Evolutionary conservation across 2,329 filamentous ascomycete species (phyloP).

Genomic region (Rutstroemia sp.): DNA sequence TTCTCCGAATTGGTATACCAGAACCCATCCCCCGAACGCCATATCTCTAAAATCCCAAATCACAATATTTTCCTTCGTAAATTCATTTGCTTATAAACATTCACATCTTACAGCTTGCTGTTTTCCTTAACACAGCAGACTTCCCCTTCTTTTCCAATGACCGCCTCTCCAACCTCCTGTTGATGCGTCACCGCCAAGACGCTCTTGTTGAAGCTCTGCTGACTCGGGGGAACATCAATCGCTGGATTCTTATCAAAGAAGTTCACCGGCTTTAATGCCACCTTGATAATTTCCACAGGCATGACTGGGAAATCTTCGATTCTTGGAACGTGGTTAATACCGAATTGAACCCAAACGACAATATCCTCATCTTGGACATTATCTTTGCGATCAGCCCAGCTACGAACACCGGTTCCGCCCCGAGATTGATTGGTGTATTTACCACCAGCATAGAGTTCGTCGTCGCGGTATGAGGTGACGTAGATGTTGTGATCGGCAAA

Average conservation of each 20-base stretch:
- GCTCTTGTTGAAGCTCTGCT: conserved; percentile 36
- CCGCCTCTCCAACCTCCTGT: background rate
- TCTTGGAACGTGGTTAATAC: conserved; percentile 57
- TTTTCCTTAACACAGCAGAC: conserved; percentile 8
- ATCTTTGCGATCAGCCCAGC: conserved; percentile 44
- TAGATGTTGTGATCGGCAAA: conserved; percentile 49
- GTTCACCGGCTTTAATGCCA: conserved; percentile 42
- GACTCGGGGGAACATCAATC: conserved; percentile 41
- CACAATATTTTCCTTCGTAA: background rate
- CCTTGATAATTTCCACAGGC: conserved; percentile 50
- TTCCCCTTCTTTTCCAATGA: background rate
- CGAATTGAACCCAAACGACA: conserved; percentile 50
- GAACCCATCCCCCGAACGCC: background rate
- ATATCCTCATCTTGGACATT: conserved; percentile 44
- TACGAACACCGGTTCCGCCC: conserved; percentile 44
- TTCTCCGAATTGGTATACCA: conserved; percentile 6
- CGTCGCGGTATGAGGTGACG: conserved; percentile 46
- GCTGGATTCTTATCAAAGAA: conserved; percentile 46
- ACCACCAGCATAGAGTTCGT: conserved; percentile 45
- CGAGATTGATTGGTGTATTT: conserved; percentile 50
- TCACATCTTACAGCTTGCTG: conserved; percentile 5
- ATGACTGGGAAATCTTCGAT: conserved; percentile 63
- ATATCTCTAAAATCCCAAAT: background rate
- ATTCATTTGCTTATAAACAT: background rate
- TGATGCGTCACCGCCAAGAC: conserved; percentile 2